Base-by-base conservation (phyloP, 2,329 filamentous ascomycete species). In the Fusarium nanum region DNA sequence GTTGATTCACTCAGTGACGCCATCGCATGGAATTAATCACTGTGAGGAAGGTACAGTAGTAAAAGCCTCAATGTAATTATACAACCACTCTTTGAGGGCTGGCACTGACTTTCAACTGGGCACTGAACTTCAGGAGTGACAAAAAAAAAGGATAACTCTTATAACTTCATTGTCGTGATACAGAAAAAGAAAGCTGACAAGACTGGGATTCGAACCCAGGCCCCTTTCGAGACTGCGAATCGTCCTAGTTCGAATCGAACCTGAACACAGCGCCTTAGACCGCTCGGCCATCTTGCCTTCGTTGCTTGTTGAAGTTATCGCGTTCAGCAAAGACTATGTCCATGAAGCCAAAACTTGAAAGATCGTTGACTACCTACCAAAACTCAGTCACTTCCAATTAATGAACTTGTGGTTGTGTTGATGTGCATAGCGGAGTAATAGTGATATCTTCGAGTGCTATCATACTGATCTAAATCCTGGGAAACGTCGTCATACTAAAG, bases 261-360 rank as follows among this genome's bases (percentile, higher is more conserved):
- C 68, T 71, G 68, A 71, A 71, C 68, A 71, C 68, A 71, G 68
- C 64, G 52, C 67, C 64, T 73, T 65, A 72, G 69, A 71, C 68
- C 63, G 63, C 63, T 66, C 63, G 63, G 63, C 63, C 63, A 66
- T 66, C 63, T 66, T 66, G 55, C 63, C 63, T 60, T 60, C 11
- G 10, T 53, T 47, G 32, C 56, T 60, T 53, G 22, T 60, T 53
- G n/a, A 8, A 5, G 2, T 8, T 12, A 7, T 7, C 3, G 4
- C 10, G 6, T n/a, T 11, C 34, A 37, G 10, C 18, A 37, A 2
- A n/a, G 34, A 37, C 18, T 37, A 37, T 37, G 10, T 12, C 10
- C 34, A 37, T n/a, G 10, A 7, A 37, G 3, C 10, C 10, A 12
- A 37, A n/a, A 12, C 10, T 37, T 5, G 10, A n/a, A 37, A n/a